Evolutionary conservation across 768 basidiomycete genomes (phyloP).

Genomic region (Tephrocybe rancida): DNA sequence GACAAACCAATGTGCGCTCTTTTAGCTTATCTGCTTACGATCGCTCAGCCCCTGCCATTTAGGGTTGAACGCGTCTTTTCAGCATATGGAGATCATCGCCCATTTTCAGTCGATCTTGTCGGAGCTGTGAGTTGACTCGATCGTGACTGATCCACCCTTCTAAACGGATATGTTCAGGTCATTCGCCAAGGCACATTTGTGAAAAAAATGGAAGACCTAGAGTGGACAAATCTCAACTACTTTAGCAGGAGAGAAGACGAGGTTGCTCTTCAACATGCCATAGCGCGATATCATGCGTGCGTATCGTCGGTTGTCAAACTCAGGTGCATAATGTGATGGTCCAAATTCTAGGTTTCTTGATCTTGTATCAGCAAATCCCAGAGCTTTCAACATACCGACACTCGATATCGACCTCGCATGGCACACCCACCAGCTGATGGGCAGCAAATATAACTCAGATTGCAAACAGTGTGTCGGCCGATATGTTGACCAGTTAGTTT

Average conservation of each 20-base stretch:
- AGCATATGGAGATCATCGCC: slow-evolving; percentile 52
- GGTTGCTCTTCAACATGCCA: slow-evolving; percentile 45
- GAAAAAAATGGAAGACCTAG: slow-evolving; percentile 50
- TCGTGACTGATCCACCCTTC: not conserved
- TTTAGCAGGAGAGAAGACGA: slow-evolving; percentile 41
- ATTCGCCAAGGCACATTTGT: slow-evolving; percentile 60
- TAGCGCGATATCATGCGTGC: slow-evolving; percentile 63
- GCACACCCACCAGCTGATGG: slow-evolving; percentile 73
- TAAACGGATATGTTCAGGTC: slow-evolving; percentile 36
- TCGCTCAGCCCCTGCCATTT: not conserved
- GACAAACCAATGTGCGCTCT: slow-evolving; percentile 11
- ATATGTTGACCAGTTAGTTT: slow-evolving; percentile 57
- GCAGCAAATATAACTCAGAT: slow-evolving; percentile 45
- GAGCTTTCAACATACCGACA: slow-evolving; percentile 55
- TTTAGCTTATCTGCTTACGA: not conserved
- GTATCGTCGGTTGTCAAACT: not conserved
- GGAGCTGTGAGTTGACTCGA: slow-evolving; percentile 46
- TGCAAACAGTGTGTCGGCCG: slow-evolving; percentile 43
- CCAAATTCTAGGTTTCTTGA: slow-evolving; percentile 51
- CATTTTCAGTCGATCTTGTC: slow-evolving; percentile 58
- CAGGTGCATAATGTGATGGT: not conserved
- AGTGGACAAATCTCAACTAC: slow-evolving; percentile 48
- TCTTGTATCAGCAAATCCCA: slow-evolving; percentile 46
- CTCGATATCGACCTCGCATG: slow-evolving; percentile 77
- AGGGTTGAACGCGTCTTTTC: slow-evolving; percentile 46